Evolutionary conservation across 202 grass and related monocot species (phyloP), one percentile per base, ranked within the genome.

Genomic region (Musa balbisiana): DNA sequence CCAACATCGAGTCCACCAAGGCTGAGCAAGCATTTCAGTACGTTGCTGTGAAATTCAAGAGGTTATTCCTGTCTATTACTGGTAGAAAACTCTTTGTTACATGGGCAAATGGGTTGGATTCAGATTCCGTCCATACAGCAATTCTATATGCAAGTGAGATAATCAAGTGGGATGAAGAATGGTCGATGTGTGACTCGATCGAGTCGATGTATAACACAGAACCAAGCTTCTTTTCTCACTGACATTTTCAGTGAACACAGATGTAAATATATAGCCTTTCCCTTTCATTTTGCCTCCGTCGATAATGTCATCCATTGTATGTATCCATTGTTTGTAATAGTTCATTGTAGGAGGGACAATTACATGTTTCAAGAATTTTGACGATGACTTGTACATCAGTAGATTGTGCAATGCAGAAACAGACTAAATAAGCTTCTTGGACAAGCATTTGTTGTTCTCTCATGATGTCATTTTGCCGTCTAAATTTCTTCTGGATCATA

Each of bases 121-220:
- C 80, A 13, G 86, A 84, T 75, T 92, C 85, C 0, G 91, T 95
- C 9, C 73, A 84, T 9, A 82, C 70, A 0, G 89, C 80, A 1
- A 83, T 99, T 64, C 73, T 80, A n/a, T 90, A 92, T 6, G 69
- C 83, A 2, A 73, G 87, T 79, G 95, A 95, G 76, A 84, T 95
- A 10, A 5, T 99, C 60, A 95, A 89, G 76, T 99, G 95, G 95
- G 89, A 88, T 20, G 91, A 90, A 3, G 89, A 95, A 67, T 95
- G 84, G 69, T 87, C 85, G 0, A 79, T 85, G 51, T 92, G 87
- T 8, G 82, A 74, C 13, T 75, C 76, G 25, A 86, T 76, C 33
- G 91, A 94, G 58, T 88, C 95, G 0, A 63, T 81, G 3, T 92
- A 92, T 76, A 95, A 87, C 71, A 92, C 90, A 14, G 95, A 95